phyloP scores from a whole-genome alignment of 2,329 filamentous ascomycete genomes.

The Aspergillus alliaceus region DNA sequence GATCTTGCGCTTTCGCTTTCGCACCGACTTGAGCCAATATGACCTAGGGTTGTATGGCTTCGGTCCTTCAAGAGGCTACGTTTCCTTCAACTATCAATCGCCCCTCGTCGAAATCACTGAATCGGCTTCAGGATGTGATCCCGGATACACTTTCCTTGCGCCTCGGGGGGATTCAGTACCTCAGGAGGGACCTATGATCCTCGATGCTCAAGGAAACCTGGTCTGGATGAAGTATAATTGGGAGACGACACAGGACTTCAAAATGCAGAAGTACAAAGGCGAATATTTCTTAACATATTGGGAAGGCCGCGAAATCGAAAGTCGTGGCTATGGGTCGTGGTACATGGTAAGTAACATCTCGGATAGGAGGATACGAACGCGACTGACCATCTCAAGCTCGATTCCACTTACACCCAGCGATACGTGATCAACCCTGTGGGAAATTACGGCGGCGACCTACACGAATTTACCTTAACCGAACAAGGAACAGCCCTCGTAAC shows the following conservation, averaged over 20 bases:
- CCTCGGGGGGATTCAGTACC: slow-evolving; percentile 32
- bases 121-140: slow-evolving; percentile 26
- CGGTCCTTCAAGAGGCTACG: slow-evolving; percentile 27
- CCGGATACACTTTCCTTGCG: slow-evolving; percentile 31
- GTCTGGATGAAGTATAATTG: slow-evolving; percentile 28
- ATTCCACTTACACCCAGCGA: slow-evolving; percentile 23
- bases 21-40: slow-evolving; percentile 23
- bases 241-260: slow-evolving; percentile 27
- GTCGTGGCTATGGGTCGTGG: slow-evolving; percentile 24
- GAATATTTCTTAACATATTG: slow-evolving; percentile 28
- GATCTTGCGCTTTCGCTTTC: slow-evolving; percentile 17
- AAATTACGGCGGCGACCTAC: slow-evolving; percentile 28
- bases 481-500: slow-evolving; percentile 32
- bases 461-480: slow-evolving; percentile 34
- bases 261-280: slow-evolving; percentile 24
- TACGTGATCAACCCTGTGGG: slow-evolving; percentile 21
- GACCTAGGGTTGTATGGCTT: slow-evolving; percentile 33
- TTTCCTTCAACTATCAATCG: slow-evolving; percentile 30
- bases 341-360: slow-evolving; percentile 22
- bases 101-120: slow-evolving; percentile 27
- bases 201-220: slow-evolving; percentile 27
- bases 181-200: slow-evolving; percentile 27
- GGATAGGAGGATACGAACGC: background rate
- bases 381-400: slow-evolving; percentile 18
- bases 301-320: slow-evolving; percentile 22